Evolutionary conservation across 495 filamentous ascomycete genomes (phyloP), one percentile per base, ranked within the genome.

Genomic region (Lasiosphaeria hispida): DNA sequence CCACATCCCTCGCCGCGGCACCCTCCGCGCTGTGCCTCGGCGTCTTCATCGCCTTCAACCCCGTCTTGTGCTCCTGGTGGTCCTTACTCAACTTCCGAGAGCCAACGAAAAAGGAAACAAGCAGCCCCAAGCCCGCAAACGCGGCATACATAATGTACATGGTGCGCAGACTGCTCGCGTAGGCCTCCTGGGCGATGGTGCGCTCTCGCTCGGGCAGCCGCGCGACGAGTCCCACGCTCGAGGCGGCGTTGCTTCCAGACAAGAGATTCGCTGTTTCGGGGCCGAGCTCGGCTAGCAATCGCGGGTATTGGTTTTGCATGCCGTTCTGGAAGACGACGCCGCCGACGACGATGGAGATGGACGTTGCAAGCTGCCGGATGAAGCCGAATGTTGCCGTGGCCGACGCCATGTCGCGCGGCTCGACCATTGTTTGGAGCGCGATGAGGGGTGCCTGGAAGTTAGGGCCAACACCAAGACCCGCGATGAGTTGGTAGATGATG

Each of bases 331-430:
- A 95, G 33, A 96, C 83, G 2, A 92, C 88, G 11, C 88, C 83
- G 13, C 91, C 91, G 19, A 94, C 80, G 17, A 92, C 89, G 23
- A 94, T 83, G 7, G 85, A 86, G 18, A 88, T 80, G 10, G 87
- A 78, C 0, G 85, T 89, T 1, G 83, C 85, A 6, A 96, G 73
- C 61, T 88, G 86, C 4, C 90, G 82, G 36, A 89, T 75, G 67
- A 93, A 92, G 1, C 82, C 79, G 53, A 91, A 87, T 0, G 89
- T 90, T 0, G 85, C 84, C 0, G 89, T 94, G 3, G 89, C 91
- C 0, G 87, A 83, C 0, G 86, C 91, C 13, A 88, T 87, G 48
- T 95, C 89, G 6, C 79, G 75, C 23, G 85, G 83, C 1, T 80
- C 72, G 53, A 92, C 83, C 23, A 79, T 79, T n/a, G 83, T 81